phyloP scores from a whole-genome alignment of 768 basidiomycete species.

The Kwoniella sp. region DNA sequence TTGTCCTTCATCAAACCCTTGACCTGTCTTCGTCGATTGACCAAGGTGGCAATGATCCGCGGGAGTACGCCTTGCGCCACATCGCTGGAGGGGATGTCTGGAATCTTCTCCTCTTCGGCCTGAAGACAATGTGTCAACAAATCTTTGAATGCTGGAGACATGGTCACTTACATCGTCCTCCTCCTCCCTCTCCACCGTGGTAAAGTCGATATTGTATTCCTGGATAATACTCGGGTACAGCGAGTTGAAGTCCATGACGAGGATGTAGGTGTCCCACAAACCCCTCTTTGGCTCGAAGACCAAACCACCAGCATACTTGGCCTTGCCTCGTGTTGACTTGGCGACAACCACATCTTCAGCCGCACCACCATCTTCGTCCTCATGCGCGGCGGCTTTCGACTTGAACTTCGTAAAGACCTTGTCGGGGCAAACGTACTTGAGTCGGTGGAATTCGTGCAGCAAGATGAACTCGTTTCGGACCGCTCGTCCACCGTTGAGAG shows the following conservation, averaged over 20 bases:
- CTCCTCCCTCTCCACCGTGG: conserved; percentile 75
- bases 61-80: conserved; percentile 85
- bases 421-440: conserved; percentile 95
- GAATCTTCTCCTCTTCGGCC: conserved; percentile 77
- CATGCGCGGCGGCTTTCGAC: conserved; percentile 49
- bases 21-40: conserved; percentile 80
- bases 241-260: conserved; percentile 99
- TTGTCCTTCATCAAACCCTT: conserved; percentile 92
- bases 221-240: conserved; percentile 99
- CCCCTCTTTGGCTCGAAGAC: conserved; percentile 95
- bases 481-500: conserved; percentile 91
- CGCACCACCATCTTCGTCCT: conserved; percentile 55
- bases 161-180: conserved; percentile 54
- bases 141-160: not conserved
- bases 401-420: conserved; percentile 81
- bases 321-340: conserved; percentile 63
- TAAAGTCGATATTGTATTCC: conserved; percentile 99
- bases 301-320: conserved; percentile 97
- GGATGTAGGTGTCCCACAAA: conserved; percentile 90
- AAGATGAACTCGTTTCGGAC: conserved; percentile 99
- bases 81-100: conserved; percentile 73
- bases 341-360: conserved; percentile 57
- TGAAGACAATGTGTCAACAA: conserved; percentile 17
- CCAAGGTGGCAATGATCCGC: conserved; percentile 92
- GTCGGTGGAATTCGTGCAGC: conserved; percentile 91